A percentile compares a stretch with the other conserved stretches of the same genome.
These are phyloP conservation scores for Alternaria sp. DNA, from an alignment of 2,329 filamentous ascomycete genomes.

Conservation along the genomic window DNA sequence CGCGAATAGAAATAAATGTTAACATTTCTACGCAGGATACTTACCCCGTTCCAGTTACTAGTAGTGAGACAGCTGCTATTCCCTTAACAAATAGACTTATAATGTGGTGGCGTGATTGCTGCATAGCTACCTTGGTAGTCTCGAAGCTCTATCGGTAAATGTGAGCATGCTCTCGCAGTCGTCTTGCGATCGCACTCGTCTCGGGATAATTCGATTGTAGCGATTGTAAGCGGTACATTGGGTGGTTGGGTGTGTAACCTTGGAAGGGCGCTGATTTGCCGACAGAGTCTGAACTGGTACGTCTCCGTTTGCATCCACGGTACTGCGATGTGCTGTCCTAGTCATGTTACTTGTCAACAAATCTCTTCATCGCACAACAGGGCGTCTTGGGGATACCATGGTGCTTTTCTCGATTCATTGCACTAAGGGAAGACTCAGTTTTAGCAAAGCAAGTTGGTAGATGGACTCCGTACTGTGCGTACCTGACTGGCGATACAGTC, in stretches of 20 bases:
- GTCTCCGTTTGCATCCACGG: background rate
- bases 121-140: background rate
- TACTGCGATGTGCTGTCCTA: background rate
- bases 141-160: background rate
- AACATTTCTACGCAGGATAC: background rate
- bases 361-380: background rate
- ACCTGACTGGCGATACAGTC: background rate
- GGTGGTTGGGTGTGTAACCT: background rate
- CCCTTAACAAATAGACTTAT: background rate
- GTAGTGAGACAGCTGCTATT: background rate
- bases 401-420: background rate
- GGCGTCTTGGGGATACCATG: background rate
- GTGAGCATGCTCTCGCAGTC: background rate
- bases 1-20: background rate
- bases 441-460: background rate
- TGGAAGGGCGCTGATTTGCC: background rate
- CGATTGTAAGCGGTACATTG: background rate
- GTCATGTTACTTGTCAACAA: background rate
- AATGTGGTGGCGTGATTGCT: background rate
- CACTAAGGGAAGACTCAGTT: background rate
- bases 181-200: background rate
- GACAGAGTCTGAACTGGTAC: background rate
- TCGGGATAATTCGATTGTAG: background rate
- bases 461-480: background rate
- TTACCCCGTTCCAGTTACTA: background rate